These are phyloP conservation scores for Stylonectria norvegica DNA, from an alignment of 2,329 filamentous ascomycete species.

Conservation along the genomic window DNA sequence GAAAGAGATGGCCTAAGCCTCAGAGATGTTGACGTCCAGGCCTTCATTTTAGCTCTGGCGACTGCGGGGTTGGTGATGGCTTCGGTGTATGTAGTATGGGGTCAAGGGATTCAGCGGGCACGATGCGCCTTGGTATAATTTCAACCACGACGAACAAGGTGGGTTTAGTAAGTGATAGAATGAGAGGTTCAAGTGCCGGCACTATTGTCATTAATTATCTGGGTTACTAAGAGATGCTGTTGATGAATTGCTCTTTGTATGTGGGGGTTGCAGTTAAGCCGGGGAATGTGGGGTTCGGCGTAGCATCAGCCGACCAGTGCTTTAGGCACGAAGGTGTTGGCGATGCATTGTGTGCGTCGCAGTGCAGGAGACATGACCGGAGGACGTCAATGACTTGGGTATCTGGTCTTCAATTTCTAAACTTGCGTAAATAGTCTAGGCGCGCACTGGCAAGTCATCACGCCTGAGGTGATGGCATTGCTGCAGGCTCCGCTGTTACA, in stretches of 20 bases:
- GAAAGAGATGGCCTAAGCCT: slow-evolving; percentile 15
- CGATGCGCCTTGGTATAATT: too few species aligned
- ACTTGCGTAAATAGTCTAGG: slow-evolving; percentile 21
- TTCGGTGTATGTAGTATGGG: too few species aligned
- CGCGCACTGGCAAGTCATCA: slow-evolving; percentile 12
- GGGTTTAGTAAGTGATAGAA: too few species aligned
- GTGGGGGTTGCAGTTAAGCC: slow-evolving; percentile 3
- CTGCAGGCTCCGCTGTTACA: slow-evolving; percentile 11
- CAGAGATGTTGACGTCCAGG: slow-evolving; percentile 11
- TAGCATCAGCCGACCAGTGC: slow-evolving; percentile 13
- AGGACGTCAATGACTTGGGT: slow-evolving; percentile 13
- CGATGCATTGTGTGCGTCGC: too few species aligned
- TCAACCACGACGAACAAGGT: too few species aligned
- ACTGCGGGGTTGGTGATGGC: neutral
- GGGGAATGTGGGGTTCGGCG: slow-evolving; percentile 21
- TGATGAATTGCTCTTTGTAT: neutral
- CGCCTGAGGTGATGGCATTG: slow-evolving; percentile 6
- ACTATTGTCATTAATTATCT: too few species aligned
- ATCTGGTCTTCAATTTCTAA: slow-evolving; percentile 22
- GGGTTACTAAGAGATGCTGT: too few species aligned
- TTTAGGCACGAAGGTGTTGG: too few species aligned
- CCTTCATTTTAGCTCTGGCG: slow-evolving; percentile 11
- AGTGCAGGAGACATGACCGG: too few species aligned
- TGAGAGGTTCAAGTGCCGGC: too few species aligned
- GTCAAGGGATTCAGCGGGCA: too few species aligned